Percentiles rank a stretch among this genome's conserved stretches.
phyloP scores from a whole-genome alignment of 2,329 filamentous ascomycete genomes.

The Arthrobotrys sphaeroides region DNA sequence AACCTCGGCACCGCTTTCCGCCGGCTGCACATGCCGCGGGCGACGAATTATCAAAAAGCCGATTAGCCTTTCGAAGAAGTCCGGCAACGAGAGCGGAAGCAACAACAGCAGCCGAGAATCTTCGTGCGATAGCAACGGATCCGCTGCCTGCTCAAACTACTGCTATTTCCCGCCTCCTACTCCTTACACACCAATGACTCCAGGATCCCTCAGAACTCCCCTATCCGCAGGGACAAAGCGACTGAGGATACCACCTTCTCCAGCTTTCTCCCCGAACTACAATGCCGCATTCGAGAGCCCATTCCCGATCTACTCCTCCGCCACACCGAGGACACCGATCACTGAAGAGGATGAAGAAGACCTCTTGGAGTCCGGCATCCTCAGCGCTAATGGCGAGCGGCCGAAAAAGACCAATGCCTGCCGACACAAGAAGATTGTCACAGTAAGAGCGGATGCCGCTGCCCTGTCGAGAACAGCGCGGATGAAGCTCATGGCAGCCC shows the following conservation, averaged over 20 bases:
- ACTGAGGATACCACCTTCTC: conserved; percentile 80
- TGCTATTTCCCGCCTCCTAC: conserved; percentile 68
- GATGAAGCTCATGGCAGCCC: conserved; percentile 81
- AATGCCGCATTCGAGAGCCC: conserved; percentile 71
- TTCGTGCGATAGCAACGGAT: conserved; percentile 66
- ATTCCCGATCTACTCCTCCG: conserved; percentile 67
- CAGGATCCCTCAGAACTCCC: conserved; percentile 69
- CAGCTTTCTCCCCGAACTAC: conserved; percentile 67
- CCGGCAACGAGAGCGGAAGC: conserved; percentile 59
- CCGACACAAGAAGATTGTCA: conserved; percentile 69
- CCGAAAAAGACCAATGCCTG: conserved; percentile 70
- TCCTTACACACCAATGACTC: conserved; percentile 68
- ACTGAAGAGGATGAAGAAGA: conserved; percentile 73
- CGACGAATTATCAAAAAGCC: conserved; percentile 63
- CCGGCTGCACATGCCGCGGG: conserved; percentile 64
- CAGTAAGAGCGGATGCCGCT: conserved; percentile 91
- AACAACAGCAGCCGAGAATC: conserved; percentile 63
- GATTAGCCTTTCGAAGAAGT: conserved; percentile 14
- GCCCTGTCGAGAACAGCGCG: conserved; percentile 81
- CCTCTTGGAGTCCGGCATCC: conserved; percentile 61
- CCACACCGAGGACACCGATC: conserved; percentile 75
- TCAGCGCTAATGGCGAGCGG: conserved; percentile 62
- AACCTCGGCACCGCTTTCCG: conserved; percentile 61
- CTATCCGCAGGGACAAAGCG: conserved; percentile 67
- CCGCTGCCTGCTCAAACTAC: conserved; percentile 65